These are phyloP conservation scores for Lanzia echinophila DNA, from an alignment of 2,329 filamentous ascomycete species.

Conservation along the genomic window DNA sequence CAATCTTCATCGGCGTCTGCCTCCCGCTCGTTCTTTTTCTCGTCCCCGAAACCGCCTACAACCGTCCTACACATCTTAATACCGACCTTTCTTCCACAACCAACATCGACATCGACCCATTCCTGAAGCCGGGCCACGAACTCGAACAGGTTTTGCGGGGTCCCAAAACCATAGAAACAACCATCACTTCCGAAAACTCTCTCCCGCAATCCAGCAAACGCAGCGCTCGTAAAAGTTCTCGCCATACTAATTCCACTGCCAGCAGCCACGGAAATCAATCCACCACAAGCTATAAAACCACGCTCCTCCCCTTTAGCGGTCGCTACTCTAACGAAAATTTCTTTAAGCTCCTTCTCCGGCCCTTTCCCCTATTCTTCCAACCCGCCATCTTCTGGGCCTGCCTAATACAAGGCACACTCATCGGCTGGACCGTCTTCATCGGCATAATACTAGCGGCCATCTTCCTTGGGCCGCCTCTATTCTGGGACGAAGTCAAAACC, in stretches of 20 bases:
- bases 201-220: neutral
- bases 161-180: slow-evolving; percentile 4
- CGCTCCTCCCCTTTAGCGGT: slow-evolving; percentile 68
- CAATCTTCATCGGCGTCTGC: slow-evolving; percentile 70
- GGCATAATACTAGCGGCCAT: slow-evolving; percentile 76
- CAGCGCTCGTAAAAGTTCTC: neutral
- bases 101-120: slow-evolving; percentile 15
- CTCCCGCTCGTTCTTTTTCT: slow-evolving; percentile 69
- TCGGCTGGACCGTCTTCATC: slow-evolving; percentile 94
- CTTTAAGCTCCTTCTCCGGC: slow-evolving; percentile 57
- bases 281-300: slow-evolving; percentile 45
- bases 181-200: neutral
- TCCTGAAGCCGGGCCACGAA: slow-evolving; percentile 6
- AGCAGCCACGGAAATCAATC: slow-evolving; percentile 24
- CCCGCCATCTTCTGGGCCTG: slow-evolving; percentile 76
- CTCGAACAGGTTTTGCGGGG: slow-evolving; percentile 1
- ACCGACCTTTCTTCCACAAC: slow-evolving; percentile 49
- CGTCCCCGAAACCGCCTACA: slow-evolving; percentile 79
- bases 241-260: neutral
- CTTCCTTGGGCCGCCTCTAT: slow-evolving; percentile 73
- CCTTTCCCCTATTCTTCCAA: slow-evolving; percentile 76
- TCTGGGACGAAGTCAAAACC: slow-evolving; percentile 72
- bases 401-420: slow-evolving; percentile 80
- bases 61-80: slow-evolving; percentile 59
- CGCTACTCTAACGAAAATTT: slow-evolving; percentile 74